Percentiles rank a stretch among this genome's conserved stretches.
These are phyloP conservation scores for Omphalotus olearius DNA, from an alignment of 1,284 basidiomycete species.

Conservation along the genomic window DNA sequence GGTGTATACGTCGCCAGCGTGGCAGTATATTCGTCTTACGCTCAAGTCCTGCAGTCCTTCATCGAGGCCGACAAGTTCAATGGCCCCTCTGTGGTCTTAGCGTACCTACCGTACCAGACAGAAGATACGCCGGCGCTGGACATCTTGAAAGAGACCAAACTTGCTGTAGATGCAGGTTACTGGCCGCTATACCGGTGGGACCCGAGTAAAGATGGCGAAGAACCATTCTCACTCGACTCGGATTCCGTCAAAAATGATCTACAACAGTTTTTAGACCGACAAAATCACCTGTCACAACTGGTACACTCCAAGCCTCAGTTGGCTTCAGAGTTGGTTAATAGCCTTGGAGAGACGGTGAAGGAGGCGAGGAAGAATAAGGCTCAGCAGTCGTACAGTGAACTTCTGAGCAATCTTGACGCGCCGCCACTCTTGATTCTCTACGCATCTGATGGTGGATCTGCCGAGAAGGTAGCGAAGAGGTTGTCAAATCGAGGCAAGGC, in stretches of 20 bases:
- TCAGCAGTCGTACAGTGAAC: constrained; percentile 81
- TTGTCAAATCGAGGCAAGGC: constrained; percentile 81
- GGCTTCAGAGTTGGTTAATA: constrained; percentile 81
- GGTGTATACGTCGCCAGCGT: constrained; percentile 95
- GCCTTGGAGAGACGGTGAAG: constrained; percentile 80
- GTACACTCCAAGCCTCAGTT: constrained; percentile 78
- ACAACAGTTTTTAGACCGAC: constrained; percentile 92
- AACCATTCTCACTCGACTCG: constrained; percentile 92
- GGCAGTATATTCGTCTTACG: constrained; percentile 94
- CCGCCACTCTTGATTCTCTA: constrained; percentile 88
- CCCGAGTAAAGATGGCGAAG: constrained; percentile 80
- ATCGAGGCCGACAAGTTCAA: constrained; percentile 89
- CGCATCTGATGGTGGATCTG: constrained; percentile 91
- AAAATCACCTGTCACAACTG: constrained; percentile 94
- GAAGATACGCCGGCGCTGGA: constrained; percentile 83
- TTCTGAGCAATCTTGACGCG: constrained; percentile 84
- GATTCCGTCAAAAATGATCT: constrained; percentile 93
- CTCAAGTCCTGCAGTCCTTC: constrained; percentile 90
- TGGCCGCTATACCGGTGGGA: constrained; percentile 99
- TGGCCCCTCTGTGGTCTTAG: constrained; percentile 91
- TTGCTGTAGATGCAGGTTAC: constrained; percentile 94
- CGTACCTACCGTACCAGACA: constrained; percentile 86
- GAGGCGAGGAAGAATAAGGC: constrained; percentile 84
- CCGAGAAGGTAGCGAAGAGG: constrained; percentile 94
- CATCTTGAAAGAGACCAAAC: constrained; percentile 93